A percentile compares a stretch with the other conserved stretches of the same genome.
phyloP scores from a whole-genome alignment of 2,329 filamentous ascomycete species.

The Huntiella decipiens region DNA sequence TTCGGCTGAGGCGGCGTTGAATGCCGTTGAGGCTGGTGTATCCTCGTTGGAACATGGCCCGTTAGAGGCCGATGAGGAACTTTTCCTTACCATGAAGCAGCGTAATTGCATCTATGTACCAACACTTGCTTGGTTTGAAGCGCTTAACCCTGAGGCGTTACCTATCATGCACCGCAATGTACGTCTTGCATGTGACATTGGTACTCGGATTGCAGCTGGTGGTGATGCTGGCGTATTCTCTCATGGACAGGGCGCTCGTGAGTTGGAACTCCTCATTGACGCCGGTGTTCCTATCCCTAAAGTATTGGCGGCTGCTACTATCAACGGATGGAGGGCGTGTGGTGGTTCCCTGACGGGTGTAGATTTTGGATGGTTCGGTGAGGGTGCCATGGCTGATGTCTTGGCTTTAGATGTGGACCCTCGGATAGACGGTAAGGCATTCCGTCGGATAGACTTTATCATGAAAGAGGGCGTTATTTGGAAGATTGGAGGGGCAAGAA shows the following conservation, averaged over 20 bases:
- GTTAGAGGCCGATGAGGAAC: constrained; percentile 20
- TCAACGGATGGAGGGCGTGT: constrained; percentile 37
- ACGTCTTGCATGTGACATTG: constrained; percentile 26
- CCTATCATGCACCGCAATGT: constrained; percentile 20
- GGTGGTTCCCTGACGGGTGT: constrained; percentile 18
- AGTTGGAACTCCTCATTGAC: constrained; percentile 33
- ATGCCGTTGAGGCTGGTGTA: constrained; percentile 28
- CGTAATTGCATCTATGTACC: constrained; percentile 31
- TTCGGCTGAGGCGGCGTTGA: constrained; percentile 23
- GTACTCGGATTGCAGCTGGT: constrained; percentile 31
- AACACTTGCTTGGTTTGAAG: constrained; percentile 28
- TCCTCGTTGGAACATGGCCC: constrained; percentile 28
- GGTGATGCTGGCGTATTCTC: constrained; percentile 34
- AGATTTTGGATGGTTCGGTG: constrained; percentile 31
- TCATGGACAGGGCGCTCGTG: constrained; percentile 32
- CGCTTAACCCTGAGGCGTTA: constrained; percentile 15
- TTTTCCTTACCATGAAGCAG: constrained; percentile 25
- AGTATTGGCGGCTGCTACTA: constrained; percentile 28
- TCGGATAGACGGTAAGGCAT: constrained; percentile 20
- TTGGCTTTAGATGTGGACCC: constrained; percentile 29
- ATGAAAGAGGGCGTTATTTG: constrained; percentile 38
- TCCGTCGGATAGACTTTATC: constrained; percentile 32
- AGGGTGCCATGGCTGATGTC: constrained; percentile 31
- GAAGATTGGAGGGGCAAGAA: constrained; percentile 20
- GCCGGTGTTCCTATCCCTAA: constrained; percentile 31